Evolutionary conservation across 805 yeast genomes (phyloP).

Genomic region (Pichia californica): DNA sequence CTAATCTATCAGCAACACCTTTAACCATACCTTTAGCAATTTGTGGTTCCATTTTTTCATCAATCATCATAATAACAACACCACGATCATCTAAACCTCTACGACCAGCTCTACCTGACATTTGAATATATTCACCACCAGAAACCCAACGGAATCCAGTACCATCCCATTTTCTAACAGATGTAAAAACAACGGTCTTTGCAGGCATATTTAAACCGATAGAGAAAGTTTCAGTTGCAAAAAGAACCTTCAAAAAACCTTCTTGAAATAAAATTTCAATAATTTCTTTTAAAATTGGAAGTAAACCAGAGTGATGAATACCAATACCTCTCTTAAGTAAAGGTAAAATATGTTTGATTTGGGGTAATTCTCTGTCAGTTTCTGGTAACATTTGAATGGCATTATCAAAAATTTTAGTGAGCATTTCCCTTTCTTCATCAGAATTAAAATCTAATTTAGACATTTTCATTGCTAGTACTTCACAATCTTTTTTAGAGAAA

Average conservation of each 20-base stretch:
- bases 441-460: conserved; percentile 90
- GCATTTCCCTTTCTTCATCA: conserved; percentile 88
- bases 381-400: conserved; percentile 87
- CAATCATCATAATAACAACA: conserved; percentile 98
- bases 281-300: conserved; percentile 90
- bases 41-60: conserved; percentile 98
- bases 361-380: conserved; percentile 87
- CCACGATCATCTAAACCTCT: conserved; percentile 99
- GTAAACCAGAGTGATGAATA: conserved; percentile 89
- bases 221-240: conserved; percentile 97
- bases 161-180: conserved; percentile 98
- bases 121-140: conserved; percentile 98
- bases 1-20: conserved; percentile 96
- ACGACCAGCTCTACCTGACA: conserved; percentile 99
- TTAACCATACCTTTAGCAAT: conserved; percentile 99
- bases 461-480: conserved; percentile 88
- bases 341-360: conserved; percentile 87
- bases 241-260: conserved; percentile 87
- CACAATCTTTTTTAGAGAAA: conserved; percentile 97
- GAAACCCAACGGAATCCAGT: conserved; percentile 97
- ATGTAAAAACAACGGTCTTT: conserved; percentile 95
- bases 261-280: conserved; percentile 96
- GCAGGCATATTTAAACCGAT: conserved; percentile 99
- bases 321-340: conserved; percentile 92
- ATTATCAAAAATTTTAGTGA: conserved; percentile 82